phyloP scores from a whole-genome alignment of 1,284 basidiomycete genomes.

The Abortiporus biennis region DNA sequence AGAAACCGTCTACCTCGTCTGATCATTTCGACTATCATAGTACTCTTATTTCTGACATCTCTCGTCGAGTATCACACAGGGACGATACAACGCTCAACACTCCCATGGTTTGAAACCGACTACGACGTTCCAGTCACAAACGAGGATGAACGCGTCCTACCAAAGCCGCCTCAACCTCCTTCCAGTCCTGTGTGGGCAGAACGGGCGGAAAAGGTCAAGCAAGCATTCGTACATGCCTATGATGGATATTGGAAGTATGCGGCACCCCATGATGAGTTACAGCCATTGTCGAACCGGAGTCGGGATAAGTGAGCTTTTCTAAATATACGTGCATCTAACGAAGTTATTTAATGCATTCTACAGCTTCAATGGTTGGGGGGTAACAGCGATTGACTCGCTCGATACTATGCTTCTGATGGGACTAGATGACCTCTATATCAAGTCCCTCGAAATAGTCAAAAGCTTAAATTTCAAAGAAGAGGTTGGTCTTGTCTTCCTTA shows the following conservation, averaged over 20 bases:
- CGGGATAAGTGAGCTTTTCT: conserved; percentile 48
- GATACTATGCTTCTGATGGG: conserved; percentile 89
- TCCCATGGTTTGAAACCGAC: too few relatives aligned
- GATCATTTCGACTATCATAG: too few relatives aligned
- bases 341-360: background rate
- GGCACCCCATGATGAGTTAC: conserved; percentile 54
- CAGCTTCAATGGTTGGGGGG: conserved; percentile 85
- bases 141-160: too few relatives aligned
- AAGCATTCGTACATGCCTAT: conserved; percentile 62
- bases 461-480: background rate
- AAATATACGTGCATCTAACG: background rate
- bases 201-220: conserved; percentile 50
- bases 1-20: too few relatives aligned
- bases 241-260: conserved; percentile 53
- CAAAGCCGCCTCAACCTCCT: background rate
- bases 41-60: too few relatives aligned
- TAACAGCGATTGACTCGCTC: conserved; percentile 76
- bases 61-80: too few relatives aligned
- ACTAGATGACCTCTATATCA: conserved; percentile 71
- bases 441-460: conserved; percentile 63
- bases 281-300: conserved; percentile 39
- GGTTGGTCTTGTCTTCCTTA: background rate
- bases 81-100: too few relatives aligned
- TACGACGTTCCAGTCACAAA: too few relatives aligned
- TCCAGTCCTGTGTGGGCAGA: conserved; percentile 34